These are phyloP conservation scores for Marasmius fiardii DNA, from an alignment of 1,284 basidiomycete species.

Conservation along the genomic window DNA sequence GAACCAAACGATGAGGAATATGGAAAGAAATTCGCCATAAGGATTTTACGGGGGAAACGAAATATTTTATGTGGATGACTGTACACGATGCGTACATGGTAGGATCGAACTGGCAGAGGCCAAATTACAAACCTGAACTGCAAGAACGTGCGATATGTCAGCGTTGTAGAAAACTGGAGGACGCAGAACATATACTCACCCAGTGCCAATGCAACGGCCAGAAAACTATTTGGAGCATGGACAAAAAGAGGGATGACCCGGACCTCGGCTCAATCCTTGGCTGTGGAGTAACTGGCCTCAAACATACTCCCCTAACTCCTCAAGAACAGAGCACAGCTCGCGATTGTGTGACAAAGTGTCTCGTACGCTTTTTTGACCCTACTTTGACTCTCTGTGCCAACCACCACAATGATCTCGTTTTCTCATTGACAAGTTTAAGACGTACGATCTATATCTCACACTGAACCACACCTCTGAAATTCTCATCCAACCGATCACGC, in stretches of 20 bases:
- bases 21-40: conserved; percentile 14
- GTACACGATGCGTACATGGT: conserved; percentile 23
- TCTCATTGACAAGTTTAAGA: no score
- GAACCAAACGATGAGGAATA: background rate
- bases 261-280: conserved; percentile 15
- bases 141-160: conserved; percentile 2
- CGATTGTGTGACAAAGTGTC: no score
- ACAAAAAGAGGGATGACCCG: conserved; percentile 17
- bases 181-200: conserved; percentile 25
- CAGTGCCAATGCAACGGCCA: conserved; percentile 21
- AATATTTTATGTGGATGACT: conserved; percentile 27
- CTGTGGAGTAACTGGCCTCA: background rate
- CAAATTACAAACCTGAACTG: background rate
- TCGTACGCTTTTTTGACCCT: no score
- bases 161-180: background rate
- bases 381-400: no score
- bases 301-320: background rate
- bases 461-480: no score
- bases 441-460: no score
- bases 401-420: no score
- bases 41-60: conserved; percentile 15
- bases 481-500: no score
- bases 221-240: conserved; percentile 20
- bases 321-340: no score
- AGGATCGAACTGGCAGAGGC: conserved; percentile 16